Base-by-base conservation (phyloP, 139 green algal species). In the Trebouxia sp. region DNA sequence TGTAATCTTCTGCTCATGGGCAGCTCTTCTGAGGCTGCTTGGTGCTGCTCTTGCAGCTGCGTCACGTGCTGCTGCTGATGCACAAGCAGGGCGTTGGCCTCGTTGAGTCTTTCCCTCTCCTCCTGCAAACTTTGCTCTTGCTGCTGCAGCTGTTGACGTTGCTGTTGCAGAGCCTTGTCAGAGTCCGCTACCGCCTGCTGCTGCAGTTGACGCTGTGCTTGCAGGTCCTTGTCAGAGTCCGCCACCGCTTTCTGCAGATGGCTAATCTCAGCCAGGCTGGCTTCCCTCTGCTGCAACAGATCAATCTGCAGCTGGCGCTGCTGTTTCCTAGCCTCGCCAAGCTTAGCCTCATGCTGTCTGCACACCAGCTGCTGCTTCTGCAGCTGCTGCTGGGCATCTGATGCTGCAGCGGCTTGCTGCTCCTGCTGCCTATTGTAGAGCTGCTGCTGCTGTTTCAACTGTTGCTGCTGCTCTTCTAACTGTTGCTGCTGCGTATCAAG, bases 301-400 rank as follows among this genome's bases (percentile, higher is more conserved):
- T 8, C 24, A 7, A 56, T 39, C 43, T 77, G 69, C 20, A 77
- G 41, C 24, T 77, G 69, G 11, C 41, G 38, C 39, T 8, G 26
- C 69, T 77, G 69, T 41, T 77, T 11, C n/a, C 28, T 56, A 6
- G 55, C 11, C 24, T 38, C 69, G 55, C 22, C 69, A 77, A 51
- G 24, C 28, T 14, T 77, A 6, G 38, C 26, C n/a, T 12, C 26
- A 32, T 77, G 69, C 22, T 56, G 69, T 20, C 28, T 55, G 69
- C 43, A 38, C 69, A 77, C 12, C 69, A 45, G 24, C 69, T 55
- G 38, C 39, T 76, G 67, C 39, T 76, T 26, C 20, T 55, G 39
- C 67, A 76, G 67, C 26, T 77, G 26, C n/a, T 14, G 28, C 42
- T 77, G 26, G 11, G 38, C 28, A 41, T 51, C 38, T 45, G 69